phyloP scores from a whole-genome alignment of 495 filamentous ascomycete genomes.

The Astrothelium macrocarpum region DNA sequence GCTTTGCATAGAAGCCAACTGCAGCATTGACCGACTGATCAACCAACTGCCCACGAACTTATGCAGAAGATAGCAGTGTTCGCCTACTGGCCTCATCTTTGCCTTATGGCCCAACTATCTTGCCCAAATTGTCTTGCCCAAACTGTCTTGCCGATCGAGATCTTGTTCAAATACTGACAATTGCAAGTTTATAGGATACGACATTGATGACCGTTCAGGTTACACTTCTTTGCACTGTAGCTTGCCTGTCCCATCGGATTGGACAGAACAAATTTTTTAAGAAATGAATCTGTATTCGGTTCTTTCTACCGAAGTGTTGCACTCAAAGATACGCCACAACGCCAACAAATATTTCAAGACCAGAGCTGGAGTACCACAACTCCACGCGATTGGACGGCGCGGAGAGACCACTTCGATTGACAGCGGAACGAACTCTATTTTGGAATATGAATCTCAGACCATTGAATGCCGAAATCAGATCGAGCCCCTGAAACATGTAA shows the following conservation, averaged over 20 bases:
- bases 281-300: neutral
- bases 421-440: neutral
- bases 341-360: conserved; percentile 11
- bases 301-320: conserved; percentile 6
- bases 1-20: too few relatives aligned
- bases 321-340: conserved; percentile 4
- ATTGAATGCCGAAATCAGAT: conserved; percentile 10
- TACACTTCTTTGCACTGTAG: too few relatives aligned
- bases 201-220: too few relatives aligned
- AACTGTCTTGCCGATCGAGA: too few relatives aligned
- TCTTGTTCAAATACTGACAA: too few relatives aligned
- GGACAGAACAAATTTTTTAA: neutral
- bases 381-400: conserved; percentile 2
- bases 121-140: too few relatives aligned
- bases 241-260: neutral
- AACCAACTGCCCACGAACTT: too few relatives aligned
- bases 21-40: too few relatives aligned
- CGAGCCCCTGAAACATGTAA: conserved; percentile 10
- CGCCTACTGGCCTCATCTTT: too few relatives aligned
- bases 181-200: too few relatives aligned
- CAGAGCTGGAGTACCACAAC: conserved; percentile 4
- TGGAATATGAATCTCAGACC: neutral
- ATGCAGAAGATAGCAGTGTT: too few relatives aligned
- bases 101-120: too few relatives aligned
- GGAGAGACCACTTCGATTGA: neutral